Percentiles rank a stretch among this genome's conserved stretches.
phyloP scores from a whole-genome alignment of 371 early-diverging fungal species.

The Neoconidiobolus thromboides region DNA sequence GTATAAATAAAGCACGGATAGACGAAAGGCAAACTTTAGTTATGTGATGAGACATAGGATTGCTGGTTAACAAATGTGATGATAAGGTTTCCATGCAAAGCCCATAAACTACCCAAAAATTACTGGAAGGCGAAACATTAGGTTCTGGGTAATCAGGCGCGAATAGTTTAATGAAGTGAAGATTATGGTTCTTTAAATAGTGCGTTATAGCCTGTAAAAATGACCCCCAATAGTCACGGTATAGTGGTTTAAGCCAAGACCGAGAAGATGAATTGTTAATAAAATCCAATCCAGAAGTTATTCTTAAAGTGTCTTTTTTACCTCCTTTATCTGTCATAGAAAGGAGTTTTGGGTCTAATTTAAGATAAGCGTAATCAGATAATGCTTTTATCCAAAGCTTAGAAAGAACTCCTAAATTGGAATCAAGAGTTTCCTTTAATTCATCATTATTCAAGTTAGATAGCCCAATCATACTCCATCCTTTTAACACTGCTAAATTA shows the following conservation, averaged over 20 bases:
- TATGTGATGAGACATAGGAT: constrained; percentile 12
- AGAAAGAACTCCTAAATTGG: constrained; percentile 31
- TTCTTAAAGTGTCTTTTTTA: constrained; percentile 17
- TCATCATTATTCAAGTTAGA: constrained; percentile 31
- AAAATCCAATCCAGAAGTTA: constrained; percentile 9
- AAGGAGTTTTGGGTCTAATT: constrained; percentile 29
- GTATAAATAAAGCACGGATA: constrained; percentile 20
- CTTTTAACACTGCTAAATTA: constrained; percentile 46
- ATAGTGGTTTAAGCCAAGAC: constrained; percentile 10
- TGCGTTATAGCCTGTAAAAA: constrained; percentile 6
- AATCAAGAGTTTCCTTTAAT: constrained; percentile 30
- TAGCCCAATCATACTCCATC: constrained; percentile 59
- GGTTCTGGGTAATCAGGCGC: constrained; percentile 12
- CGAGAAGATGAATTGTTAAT: not conserved
- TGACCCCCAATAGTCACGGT: constrained; percentile 11
- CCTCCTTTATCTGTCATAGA: constrained; percentile 21
- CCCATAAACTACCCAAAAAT: constrained; percentile 37
- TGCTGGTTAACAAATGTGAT: constrained; percentile 16
- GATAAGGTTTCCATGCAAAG: constrained; percentile 42
- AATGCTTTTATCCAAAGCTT: constrained; percentile 34
- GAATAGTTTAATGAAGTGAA: constrained; percentile 13
- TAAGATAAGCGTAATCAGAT: constrained; percentile 33
- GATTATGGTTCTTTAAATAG: constrained; percentile 1
- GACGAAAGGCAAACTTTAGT: constrained; percentile 20
- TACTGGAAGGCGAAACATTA: constrained; percentile 15